Conservation (phyloP, 768 basidiomycete species). For the Tephrocybe sp. region DNA sequence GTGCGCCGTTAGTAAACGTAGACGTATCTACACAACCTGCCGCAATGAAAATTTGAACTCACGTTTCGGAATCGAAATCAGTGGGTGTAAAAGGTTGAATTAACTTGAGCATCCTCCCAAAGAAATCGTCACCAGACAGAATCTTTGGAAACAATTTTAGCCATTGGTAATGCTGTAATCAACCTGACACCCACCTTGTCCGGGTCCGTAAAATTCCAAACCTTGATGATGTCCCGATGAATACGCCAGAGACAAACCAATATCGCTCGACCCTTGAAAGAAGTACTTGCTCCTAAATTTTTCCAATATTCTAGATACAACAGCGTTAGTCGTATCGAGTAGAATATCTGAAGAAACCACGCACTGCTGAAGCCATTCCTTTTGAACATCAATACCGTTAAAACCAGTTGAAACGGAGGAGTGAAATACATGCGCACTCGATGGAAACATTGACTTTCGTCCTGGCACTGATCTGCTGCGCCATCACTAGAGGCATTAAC, state of each 20-base stretch:
- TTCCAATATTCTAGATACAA: conserved; percentile 1
- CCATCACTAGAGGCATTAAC: conserved; percentile 2
- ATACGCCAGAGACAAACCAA: neutral
- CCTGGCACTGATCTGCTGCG: conserved; percentile 3
- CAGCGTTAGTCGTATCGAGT: no score
- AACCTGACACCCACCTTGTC: neutral
- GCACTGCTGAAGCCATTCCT: neutral
- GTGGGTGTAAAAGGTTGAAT: neutral
- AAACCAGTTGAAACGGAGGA: neutral
- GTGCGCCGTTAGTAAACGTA: neutral
- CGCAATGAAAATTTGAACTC: neutral
- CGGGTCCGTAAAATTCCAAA: conserved; percentile 1
- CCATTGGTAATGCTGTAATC: neutral
- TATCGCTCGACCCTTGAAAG: neutral
- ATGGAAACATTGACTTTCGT: conserved; percentile 4
- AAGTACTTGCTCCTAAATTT: neutral
- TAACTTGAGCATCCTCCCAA: neutral
- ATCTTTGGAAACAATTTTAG: neutral
- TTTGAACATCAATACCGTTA: neutral
- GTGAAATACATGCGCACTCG: neutral
- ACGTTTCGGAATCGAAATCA: neutral
- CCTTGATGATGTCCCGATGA: neutral
- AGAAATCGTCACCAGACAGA: neutral
- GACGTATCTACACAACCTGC: no score
- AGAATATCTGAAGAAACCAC: neutral